Conservation (phyloP, 2,329 filamentous ascomycete species). For the Cladosporium sp. region DNA sequence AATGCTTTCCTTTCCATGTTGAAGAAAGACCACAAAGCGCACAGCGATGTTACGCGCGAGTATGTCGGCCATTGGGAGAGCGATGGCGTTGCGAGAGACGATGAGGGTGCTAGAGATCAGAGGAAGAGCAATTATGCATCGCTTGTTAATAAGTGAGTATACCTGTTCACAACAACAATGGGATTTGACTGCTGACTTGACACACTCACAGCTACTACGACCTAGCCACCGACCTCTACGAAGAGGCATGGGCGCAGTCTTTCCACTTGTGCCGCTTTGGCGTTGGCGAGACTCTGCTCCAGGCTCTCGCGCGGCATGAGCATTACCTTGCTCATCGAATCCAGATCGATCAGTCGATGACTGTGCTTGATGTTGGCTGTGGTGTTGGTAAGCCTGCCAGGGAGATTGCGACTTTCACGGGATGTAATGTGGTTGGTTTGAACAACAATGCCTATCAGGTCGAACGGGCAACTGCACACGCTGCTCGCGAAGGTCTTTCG, state of each 20-base stretch:
- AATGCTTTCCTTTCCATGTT: slow-evolving; percentile 74
- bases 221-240: slow-evolving; percentile 91
- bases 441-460: slow-evolving; percentile 35
- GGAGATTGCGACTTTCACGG: slow-evolving; percentile 33
- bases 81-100: slow-evolving; percentile 82
- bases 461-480: slow-evolving; percentile 56
- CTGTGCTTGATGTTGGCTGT: slow-evolving; percentile 37
- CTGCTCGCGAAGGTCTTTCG: slow-evolving; percentile 71
- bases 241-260: slow-evolving; percentile 88
- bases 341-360: slow-evolving; percentile 27
- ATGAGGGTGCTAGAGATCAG: slow-evolving; percentile 78
- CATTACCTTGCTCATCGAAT: slow-evolving; percentile 33
- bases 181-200: background rate
- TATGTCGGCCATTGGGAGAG: slow-evolving; percentile 75
- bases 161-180: too few relatives aligned
- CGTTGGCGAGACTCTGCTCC: slow-evolving; percentile 75
- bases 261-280: slow-evolving; percentile 96
- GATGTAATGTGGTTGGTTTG: slow-evolving; percentile 32
- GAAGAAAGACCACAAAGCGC: slow-evolving; percentile 82
- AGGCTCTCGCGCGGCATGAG: slow-evolving; percentile 65
- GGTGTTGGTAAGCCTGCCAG: slow-evolving; percentile 35
- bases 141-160: slow-evolving; percentile 10
- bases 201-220: slow-evolving; percentile 73
- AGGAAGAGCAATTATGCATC: slow-evolving; percentile 57
- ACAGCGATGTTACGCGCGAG: slow-evolving; percentile 72